Conservation (phyloP, 306 rosid species). For the Adenanthera pavonina region DNA sequence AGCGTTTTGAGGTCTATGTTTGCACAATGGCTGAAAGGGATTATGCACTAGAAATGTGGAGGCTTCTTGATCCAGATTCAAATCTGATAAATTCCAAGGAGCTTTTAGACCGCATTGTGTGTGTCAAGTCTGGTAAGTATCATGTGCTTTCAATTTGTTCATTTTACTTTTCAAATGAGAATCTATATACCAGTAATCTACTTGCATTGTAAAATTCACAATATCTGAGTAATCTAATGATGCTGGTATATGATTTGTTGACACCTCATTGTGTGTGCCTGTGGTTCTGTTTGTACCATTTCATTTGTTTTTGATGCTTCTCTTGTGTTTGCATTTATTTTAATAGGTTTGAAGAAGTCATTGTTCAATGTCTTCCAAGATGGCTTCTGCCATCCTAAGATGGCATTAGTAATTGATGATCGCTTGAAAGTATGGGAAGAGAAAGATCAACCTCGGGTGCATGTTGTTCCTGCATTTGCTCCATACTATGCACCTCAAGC, state of each 20-base stretch:
- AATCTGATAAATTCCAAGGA: constrained; percentile 91
- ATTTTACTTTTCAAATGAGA: constrained; percentile 30
- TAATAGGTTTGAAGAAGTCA: constrained; percentile 86
- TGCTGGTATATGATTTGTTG: constrained; percentile 25
- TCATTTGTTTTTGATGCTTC: constrained; percentile 32
- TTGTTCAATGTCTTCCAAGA: constrained; percentile 92
- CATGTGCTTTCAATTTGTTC: constrained; percentile 29
- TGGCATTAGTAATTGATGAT: constrained; percentile 96
- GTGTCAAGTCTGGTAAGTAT: constrained; percentile 91
- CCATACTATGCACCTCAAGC: constrained; percentile 99
- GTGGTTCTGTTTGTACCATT: constrained; percentile 25
- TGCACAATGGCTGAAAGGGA: constrained; percentile 99
- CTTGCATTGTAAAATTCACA: constrained; percentile 12
- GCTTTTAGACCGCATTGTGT: constrained; percentile 87
- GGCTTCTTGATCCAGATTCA: constrained; percentile 99
- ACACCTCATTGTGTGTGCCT: constrained; percentile 11
- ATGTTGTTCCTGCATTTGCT: constrained; percentile 99
- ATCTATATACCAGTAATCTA: constrained; percentile 4
- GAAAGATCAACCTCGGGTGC: constrained; percentile 96
- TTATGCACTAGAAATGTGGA: constrained; percentile 99
- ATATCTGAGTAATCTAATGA: constrained; percentile 15
- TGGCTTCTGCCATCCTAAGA: constrained; percentile 91
- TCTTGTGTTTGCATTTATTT: constrained; percentile 22
- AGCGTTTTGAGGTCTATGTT: constrained; percentile 99
- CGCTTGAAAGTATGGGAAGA: constrained; percentile 99